A percentile compares a stretch with the other conserved stretches of the same genome.
phyloP scores from a whole-genome alignment of 345 rosid genomes.

The Linum tenue region DNA sequence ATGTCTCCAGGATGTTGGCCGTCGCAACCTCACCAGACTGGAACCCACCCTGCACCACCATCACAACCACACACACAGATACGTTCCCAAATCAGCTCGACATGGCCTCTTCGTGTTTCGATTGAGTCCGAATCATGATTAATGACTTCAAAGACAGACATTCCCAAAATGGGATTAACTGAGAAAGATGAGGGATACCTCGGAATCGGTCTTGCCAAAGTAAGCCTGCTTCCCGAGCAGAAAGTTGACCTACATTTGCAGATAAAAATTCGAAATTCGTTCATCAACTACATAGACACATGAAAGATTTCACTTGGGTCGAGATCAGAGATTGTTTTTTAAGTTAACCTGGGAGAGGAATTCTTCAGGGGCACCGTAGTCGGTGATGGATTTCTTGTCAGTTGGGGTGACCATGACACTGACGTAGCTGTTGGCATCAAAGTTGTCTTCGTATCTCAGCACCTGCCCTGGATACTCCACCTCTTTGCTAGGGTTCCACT shows the following conservation, averaged over 20 bases:
- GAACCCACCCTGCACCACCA: slow-evolving; percentile 63
- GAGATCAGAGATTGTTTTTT: background rate
- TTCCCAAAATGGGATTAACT: too few relatives aligned
- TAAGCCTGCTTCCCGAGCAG: slow-evolving; percentile 77
- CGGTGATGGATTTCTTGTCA: slow-evolving; percentile 78
- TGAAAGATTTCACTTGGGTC: background rate
- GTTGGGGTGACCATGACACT: slow-evolving; percentile 63
- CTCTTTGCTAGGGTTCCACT: slow-evolving; percentile 98
- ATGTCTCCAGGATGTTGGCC: slow-evolving; percentile 67
- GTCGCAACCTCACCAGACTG: slow-evolving; percentile 58
- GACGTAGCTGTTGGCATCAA: slow-evolving; percentile 53
- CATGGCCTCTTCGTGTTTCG: too few relatives aligned
- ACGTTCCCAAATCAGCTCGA: background rate
- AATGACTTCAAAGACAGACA: too few relatives aligned
- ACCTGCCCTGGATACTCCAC: slow-evolving; percentile 85
- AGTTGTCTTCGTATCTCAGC: slow-evolving; percentile 82
- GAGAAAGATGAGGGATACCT: slow-evolving; percentile 34
- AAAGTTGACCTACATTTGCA: slow-evolving; percentile 48
- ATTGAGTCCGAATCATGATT: too few relatives aligned
- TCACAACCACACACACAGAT: background rate
- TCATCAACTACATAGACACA: background rate
- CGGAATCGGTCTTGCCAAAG: slow-evolving; percentile 55
- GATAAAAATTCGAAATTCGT: background rate
- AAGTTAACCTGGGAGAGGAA: slow-evolving; percentile 51
- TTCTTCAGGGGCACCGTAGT: slow-evolving; percentile 66